Base-by-base conservation (phyloP, 2,329 filamentous ascomycete genomes). In the Ceratocystis diversiconidia region DNA sequence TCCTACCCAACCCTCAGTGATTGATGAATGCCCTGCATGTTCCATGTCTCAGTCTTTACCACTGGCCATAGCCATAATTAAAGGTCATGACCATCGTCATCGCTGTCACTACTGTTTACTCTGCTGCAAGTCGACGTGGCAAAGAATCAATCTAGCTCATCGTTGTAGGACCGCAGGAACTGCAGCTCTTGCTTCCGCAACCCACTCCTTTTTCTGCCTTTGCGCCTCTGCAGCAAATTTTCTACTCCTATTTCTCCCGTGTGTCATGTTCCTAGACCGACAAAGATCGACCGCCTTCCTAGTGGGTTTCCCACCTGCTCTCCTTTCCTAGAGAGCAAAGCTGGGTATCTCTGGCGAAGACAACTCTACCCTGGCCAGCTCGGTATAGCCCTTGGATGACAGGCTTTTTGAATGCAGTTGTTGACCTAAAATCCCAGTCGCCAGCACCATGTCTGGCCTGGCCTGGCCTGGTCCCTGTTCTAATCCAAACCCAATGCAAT, bases 51-150 rank as follows among this genome's bases (percentile, higher is more conserved):
- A 25, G 17, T 32, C 55, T 1, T 59, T 28, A 52, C 48, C 22
- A 52, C 22, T 28, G 3, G 36, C 36, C 36, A 41, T 41, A 4
- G 36, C 36, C 36, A 52, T 10, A n/a, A 52, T 25, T 6, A 22
- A 17, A 41, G 36, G 12, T 7, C 48, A 15, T 52, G 8, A 25
- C n/a, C 17, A 28, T 59, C 55, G 28, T 59, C 55, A 32, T n/a
- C 55, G 32, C 32, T 19, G 30, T 36, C 55, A 36, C 28, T 30
- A 59, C 32, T n/a, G 55, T 59, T 30, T 32, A 36, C 28, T 59
- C 36, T 59, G 12, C 55, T 59, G 55, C 55, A 36, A 1, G 55
- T 59, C 55, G 28, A 59, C 55, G 55, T 59, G 55, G 55, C 55
- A 59, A 36, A 59, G 55, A 59, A 17, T 59, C 55, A 59, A 32